Percentiles rank a stretch among this genome's conserved stretches.
phyloP scores from a whole-genome alignment of 1,139 yeast species.

The Yamadazyma conglobata region DNA sequence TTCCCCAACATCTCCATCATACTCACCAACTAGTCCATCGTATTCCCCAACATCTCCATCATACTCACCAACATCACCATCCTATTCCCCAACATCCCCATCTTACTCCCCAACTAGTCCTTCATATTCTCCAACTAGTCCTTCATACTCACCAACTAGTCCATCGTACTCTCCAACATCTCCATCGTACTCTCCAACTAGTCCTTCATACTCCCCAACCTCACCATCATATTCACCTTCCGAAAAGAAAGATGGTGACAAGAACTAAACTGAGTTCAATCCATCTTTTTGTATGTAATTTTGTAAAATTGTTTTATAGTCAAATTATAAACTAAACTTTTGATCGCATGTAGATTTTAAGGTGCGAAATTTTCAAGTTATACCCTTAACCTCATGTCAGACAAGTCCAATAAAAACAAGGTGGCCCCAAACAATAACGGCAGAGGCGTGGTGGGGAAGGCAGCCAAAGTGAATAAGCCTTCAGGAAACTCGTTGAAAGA shows the following conservation, averaged over 20 bases:
- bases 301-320: constrained; percentile 7
- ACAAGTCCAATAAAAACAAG: too few relatives aligned
- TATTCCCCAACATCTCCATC: constrained; percentile 75
- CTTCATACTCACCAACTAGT: constrained; percentile 59
- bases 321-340: too few relatives aligned
- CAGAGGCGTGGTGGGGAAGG: background rate
- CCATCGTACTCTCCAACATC: constrained; percentile 61
- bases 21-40: constrained; percentile 64
- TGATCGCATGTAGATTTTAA: too few relatives aligned
- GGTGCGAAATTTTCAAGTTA: too few relatives aligned
- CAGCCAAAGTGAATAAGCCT: constrained; percentile 5
- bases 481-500: constrained; percentile 35
- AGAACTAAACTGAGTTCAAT: constrained; percentile 1
- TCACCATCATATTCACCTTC: constrained; percentile 53
- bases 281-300: constrained; percentile 1
- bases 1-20: constrained; percentile 59
- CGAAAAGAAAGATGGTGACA: constrained; percentile 11
- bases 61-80: constrained; percentile 69
- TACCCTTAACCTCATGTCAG: too few relatives aligned
- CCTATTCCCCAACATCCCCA: constrained; percentile 74
- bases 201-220: constrained; percentile 76
- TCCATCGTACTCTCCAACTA: constrained; percentile 68
- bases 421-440: constrained; percentile 1
- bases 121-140: constrained; percentile 63
- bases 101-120: constrained; percentile 71